Percentiles rank a stretch among this genome's conserved stretches.
Evolutionary conservation across 2,329 filamentous ascomycete genomes (phyloP).

Genomic region (Metarhizium sp.): DNA sequence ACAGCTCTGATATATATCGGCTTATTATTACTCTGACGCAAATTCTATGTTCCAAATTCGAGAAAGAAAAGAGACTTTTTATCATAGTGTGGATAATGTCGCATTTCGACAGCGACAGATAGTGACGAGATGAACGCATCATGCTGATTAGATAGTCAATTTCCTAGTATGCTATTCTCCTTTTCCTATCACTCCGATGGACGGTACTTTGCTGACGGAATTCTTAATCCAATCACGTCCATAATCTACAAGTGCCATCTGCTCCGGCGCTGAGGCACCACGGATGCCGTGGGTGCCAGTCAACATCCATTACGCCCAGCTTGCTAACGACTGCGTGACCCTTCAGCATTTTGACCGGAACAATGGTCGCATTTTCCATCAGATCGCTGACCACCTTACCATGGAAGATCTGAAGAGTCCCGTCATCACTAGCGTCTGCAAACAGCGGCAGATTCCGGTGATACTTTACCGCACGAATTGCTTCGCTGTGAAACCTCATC

Average conservation of each 20-base stretch:
- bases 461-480: constrained; percentile 81
- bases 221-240: constrained; percentile 44
- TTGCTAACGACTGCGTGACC: constrained; percentile 82
- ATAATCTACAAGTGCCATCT: constrained; percentile 85
- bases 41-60: too few species aligned
- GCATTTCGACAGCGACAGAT: too few species aligned
- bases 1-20: too few species aligned
- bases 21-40: too few species aligned
- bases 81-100: too few species aligned
- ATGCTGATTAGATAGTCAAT: background rate
- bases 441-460: constrained; percentile 80
- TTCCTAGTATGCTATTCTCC: background rate
- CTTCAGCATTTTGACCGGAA: constrained; percentile 86
- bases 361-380: constrained; percentile 93
- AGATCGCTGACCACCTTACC: constrained; percentile 90
- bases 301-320: constrained; percentile 83
- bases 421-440: constrained; percentile 91
- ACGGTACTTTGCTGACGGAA: too few species aligned
- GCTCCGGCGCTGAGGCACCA: constrained; percentile 94
- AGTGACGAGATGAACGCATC: too few species aligned
- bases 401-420: constrained; percentile 91
- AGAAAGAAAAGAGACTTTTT: background rate
- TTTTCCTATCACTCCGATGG: background rate
- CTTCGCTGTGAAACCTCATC: constrained; percentile 85
- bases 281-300: constrained; percentile 91